phyloP scores from a whole-genome alignment of 139 green algal genomes.

The Limnomonas spitsbergensis region DNA sequence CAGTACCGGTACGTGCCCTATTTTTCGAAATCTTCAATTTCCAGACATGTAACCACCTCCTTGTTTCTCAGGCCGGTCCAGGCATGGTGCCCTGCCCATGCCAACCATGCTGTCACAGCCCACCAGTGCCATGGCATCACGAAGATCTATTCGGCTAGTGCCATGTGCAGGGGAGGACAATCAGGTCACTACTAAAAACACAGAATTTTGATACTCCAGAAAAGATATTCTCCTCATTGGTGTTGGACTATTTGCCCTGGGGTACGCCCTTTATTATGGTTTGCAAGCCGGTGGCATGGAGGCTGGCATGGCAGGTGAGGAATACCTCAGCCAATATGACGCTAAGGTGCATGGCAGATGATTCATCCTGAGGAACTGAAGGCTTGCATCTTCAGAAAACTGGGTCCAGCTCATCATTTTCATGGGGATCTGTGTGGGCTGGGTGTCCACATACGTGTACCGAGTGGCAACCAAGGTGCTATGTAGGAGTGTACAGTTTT shows the following conservation, averaged over 20 bases:
- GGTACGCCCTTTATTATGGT: slow-evolving; percentile 84
- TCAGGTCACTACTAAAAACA: slow-evolving; percentile 16
- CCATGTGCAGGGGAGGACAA: neutral
- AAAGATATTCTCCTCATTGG: slow-evolving; percentile 89
- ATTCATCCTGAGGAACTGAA: no score
- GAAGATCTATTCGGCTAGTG: neutral
- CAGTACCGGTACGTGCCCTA: no score
- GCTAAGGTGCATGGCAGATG: no score
- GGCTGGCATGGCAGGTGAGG: slow-evolving; percentile 10
- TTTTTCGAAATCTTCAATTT: no score
- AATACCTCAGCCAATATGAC: slow-evolving; percentile 36
- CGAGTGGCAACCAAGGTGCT: slow-evolving; percentile 94
- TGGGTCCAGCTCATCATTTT: slow-evolving; percentile 86
- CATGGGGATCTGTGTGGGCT: slow-evolving; percentile 79
- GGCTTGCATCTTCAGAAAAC: slow-evolving; percentile 74
- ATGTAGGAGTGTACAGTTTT: no score
- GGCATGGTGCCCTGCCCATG: no score
- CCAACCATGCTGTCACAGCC: no score
- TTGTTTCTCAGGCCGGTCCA: no score
- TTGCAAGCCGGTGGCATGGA: slow-evolving; percentile 58
- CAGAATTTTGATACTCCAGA: slow-evolving; percentile 87
- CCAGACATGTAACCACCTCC: no score
- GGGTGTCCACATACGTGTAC: slow-evolving; percentile 87
- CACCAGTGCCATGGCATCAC: no score
- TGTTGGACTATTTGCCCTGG: slow-evolving; percentile 66